phyloP scores from a whole-genome alignment of 768 basidiomycete species.

The Phylloporus sp. region DNA sequence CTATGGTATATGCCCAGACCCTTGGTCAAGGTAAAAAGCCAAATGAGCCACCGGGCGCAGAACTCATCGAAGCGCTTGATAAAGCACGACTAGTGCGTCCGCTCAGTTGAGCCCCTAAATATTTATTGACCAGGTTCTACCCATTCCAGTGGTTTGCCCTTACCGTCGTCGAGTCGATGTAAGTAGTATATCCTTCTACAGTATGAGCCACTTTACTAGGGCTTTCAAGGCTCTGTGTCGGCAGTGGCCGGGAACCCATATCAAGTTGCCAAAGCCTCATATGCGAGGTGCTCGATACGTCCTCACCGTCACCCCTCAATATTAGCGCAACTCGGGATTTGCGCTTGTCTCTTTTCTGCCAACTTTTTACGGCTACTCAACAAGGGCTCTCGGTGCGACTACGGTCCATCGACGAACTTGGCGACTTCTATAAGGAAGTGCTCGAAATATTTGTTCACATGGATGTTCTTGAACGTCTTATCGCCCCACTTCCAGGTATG shows the following conservation, averaged over 20 bases:
- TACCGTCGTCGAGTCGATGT: slow-evolving; percentile 40
- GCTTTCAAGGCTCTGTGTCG: slow-evolving; percentile 36
- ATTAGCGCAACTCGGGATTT: slow-evolving; percentile 29
- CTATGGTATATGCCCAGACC: slow-evolving; percentile 29
- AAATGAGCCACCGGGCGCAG: slow-evolving; percentile 23
- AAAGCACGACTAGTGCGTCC: slow-evolving; percentile 37
- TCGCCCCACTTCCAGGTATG: slow-evolving; percentile 38
- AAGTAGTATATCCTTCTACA: slow-evolving; percentile 2
- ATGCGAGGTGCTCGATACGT: slow-evolving; percentile 29
- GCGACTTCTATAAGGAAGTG: slow-evolving; percentile 34
- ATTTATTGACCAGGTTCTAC: slow-evolving; percentile 14
- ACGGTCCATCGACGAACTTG: slow-evolving; percentile 23
- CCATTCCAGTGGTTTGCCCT: slow-evolving; percentile 38
- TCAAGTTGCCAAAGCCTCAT: slow-evolving; percentile 32
- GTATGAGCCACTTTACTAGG: not conserved
- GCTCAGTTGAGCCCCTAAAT: slow-evolving; percentile 2
- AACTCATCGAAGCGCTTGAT: slow-evolving; percentile 33
- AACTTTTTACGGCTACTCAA: slow-evolving; percentile 33
- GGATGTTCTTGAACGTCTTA: slow-evolving; percentile 35
- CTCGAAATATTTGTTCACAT: slow-evolving; percentile 31
- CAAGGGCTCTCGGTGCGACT: slow-evolving; percentile 32
- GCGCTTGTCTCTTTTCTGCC: slow-evolving; percentile 36
- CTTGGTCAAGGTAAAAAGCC: slow-evolving; percentile 30
- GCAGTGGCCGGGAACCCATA: slow-evolving; percentile 40
- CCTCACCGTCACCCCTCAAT: slow-evolving; percentile 21